Base-by-base conservation (phyloP, 352 stramenopile species). In the Globisporangium iwayamae region DNA sequence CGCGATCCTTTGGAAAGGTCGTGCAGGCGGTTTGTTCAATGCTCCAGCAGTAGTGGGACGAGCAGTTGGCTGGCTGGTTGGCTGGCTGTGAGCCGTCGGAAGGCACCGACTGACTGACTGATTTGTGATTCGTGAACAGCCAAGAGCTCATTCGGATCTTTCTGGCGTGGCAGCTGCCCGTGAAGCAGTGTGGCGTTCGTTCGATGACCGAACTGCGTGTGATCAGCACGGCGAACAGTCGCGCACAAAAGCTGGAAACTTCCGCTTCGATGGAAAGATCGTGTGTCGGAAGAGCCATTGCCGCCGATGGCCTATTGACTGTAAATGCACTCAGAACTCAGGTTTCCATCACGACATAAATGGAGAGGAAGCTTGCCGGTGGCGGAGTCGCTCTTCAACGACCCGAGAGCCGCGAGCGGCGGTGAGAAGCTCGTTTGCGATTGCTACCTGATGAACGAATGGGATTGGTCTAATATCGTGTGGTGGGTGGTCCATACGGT, bases 361-460 rank as follows among this genome's bases (percentile, higher is more conserved):
- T 65, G 59, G 59, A 65, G 30, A 45, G 36, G n/a, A 53, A 36
- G 25, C 28, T 11, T 53, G 48, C 36, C 3, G 22, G n/a, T 47
- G 34, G 22, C 6, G 9, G 4, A 28, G 1, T 28, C 25, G 25
- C 25, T 7, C 18, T 38, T n/a, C 50, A 45, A 50, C 60, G 60
- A 5, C 25, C 60, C 1, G 60, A 65, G 22, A 65, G 30, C 50
- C 50, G 60, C 18, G 60, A 65, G 60, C 50, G 60, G 13, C 16
- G 60, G 60, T 65, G 16, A 30, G 39, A 3, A 48, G 18, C 22
- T 18, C 20, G 18, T 55, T 20, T 56, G 50, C 25, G 25, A 28
- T 2, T 56, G 50, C 3, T 45, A 20, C 14, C 36, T 28, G 25
- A 28, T 28, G 25, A 28, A 2, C 25, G 25, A 28, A 28, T 28